Evolutionary conservation across 1,139 yeast genomes (phyloP).

Genomic region (Saccharomyces hybrid): DNA sequence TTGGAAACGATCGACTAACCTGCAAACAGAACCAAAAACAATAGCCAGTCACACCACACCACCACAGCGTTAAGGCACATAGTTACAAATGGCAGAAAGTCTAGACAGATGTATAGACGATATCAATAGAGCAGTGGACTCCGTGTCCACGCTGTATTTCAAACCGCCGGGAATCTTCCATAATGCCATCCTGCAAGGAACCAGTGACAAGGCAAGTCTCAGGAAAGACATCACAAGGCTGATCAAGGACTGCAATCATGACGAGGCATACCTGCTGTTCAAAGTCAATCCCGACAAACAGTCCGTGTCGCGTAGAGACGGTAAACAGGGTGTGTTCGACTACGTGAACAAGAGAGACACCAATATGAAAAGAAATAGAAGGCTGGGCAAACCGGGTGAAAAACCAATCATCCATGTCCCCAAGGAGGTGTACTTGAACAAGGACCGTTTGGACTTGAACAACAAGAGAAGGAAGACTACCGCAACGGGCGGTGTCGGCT

Average conservation of each 20-base stretch:
- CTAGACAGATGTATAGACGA: slow-evolving; percentile 25
- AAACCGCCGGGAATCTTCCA: slow-evolving; percentile 33
- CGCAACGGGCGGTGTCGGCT: background rate
- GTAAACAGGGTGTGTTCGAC: slow-evolving; percentile 27
- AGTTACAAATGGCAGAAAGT: slow-evolving; percentile 21
- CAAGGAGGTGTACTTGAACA: slow-evolving; percentile 26
- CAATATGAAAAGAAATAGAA: slow-evolving; percentile 22
- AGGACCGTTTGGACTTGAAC: slow-evolving; percentile 21
- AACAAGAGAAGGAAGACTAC: slow-evolving; percentile 13
- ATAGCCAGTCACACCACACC: no score
- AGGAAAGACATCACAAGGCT: slow-evolving; percentile 19
- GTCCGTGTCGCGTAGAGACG: slow-evolving; percentile 28
- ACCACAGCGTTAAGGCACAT: background rate
- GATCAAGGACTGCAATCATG: slow-evolving; percentile 27
- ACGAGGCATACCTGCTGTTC: slow-evolving; percentile 27
- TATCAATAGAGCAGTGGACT: slow-evolving; percentile 22
- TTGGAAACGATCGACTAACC: background rate
- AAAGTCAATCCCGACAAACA: slow-evolving; percentile 16
- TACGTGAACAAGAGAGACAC: slow-evolving; percentile 22
- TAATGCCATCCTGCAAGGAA: slow-evolving; percentile 25
- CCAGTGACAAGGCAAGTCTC: slow-evolving; percentile 4
- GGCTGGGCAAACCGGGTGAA: slow-evolving; percentile 22
- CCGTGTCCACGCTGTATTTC: slow-evolving; percentile 27
- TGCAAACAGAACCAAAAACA: no score
- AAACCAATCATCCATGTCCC: slow-evolving; percentile 29